phyloP scores from a whole-genome alignment of 2,329 filamentous ascomycete species.

The Aspergillus luchuensis region DNA sequence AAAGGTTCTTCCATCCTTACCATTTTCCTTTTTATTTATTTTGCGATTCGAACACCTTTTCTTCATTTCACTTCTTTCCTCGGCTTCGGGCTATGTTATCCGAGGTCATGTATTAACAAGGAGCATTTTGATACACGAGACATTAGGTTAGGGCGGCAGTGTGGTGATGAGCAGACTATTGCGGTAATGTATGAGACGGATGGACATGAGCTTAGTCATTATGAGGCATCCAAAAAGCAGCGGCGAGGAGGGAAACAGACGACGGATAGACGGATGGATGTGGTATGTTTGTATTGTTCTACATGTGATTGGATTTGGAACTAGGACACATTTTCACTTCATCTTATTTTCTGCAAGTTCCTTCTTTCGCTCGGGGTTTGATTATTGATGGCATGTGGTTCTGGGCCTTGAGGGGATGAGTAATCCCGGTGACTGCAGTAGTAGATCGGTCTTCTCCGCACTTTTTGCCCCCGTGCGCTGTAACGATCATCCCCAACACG shows the following conservation, averaged over 20 bases:
- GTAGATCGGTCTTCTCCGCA: background rate
- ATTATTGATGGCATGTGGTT: background rate
- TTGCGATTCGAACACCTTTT: background rate
- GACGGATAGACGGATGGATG: slow-evolving; percentile 12
- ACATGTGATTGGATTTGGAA: background rate
- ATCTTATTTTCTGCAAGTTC: background rate
- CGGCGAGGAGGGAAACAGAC: slow-evolving; percentile 9
- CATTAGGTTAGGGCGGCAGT: background rate
- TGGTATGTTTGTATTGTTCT: slow-evolving; percentile 3
- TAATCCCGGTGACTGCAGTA: background rate
- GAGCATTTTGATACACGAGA: slow-evolving; percentile 10
- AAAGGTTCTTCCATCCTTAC: slow-evolving; percentile 3
- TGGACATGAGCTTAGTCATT: background rate
- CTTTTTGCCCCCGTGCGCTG: too few species aligned
- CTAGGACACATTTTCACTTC: background rate
- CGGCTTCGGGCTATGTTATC: background rate
- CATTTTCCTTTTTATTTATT: slow-evolving; percentile 6
- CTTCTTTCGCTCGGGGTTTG: background rate
- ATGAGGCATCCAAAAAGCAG: slow-evolving; percentile 6
- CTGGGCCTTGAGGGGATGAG: background rate
- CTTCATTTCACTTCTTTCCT: slow-evolving; percentile 6
- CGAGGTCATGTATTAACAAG: slow-evolving; percentile 20
- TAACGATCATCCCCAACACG: too few species aligned
- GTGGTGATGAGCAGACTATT: background rate
- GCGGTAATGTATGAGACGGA: slow-evolving; percentile 1